Base-by-base conservation (phyloP, 139 green algal species). In the Nannochloris sp. region DNA sequence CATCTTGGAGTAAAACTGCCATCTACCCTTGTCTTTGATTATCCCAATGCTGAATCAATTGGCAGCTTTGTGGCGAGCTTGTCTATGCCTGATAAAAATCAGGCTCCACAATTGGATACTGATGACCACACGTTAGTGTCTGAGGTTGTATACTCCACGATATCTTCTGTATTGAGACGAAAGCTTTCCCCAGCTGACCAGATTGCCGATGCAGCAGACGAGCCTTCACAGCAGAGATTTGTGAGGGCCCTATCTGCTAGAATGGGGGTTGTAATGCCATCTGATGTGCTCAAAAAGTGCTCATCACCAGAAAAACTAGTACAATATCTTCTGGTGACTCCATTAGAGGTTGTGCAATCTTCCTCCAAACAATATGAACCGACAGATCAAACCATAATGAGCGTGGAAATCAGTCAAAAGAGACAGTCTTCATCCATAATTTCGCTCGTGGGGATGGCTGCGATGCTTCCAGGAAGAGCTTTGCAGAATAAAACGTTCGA, bases 11-110 rank as follows among this genome's bases (percentile, higher is more conserved):
- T 86, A 6, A 28, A 76, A 33, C 67, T 87, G n/a, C 70, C 80
- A 1, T 49, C 59, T 16, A 88, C 81, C 0, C 53, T 87, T 12
- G 65, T 75, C 6, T 84, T 87, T 67, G 81, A 88, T 66, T 85
- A 84, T 59, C 81, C 81, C 20, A 67, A 30, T 60, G 9, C 71
- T 6, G 12, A 50, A 5, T 59, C 70, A 14, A 72, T 76, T 26
- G 48, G 51, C 14, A 33, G 6, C 1, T 62, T 62, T 31, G 30
- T 76, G 14, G 25, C 13, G 44, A 12, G 12, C 28, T 29, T 25
- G 28, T 26, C 16, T 28, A 45, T 45, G 28, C 13, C 56, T 61
- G 30, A 50, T 56, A n/a, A 63, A 66, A 53, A 5, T 59, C 28
- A 16, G 43, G 8, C 10, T 2, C n/a, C 60, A 31, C 6, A 6